Conservation (phyloP, 169 alveolate genomes). For the Eimeria zaria region DNA sequence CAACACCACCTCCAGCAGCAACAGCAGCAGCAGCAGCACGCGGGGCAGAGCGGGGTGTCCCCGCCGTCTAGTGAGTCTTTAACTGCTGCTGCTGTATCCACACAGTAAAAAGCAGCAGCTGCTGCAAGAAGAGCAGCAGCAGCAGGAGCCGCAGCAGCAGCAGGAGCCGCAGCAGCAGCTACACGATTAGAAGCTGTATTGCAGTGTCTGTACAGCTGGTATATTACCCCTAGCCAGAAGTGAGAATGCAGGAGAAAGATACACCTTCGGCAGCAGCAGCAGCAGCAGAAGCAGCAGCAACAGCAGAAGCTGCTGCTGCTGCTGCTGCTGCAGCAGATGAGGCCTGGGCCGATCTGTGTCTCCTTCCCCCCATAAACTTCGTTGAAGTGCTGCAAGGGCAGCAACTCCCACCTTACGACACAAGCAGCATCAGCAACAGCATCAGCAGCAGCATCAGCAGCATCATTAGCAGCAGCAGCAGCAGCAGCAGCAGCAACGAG, state of each 20-base stretch:
- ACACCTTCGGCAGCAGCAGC: background rate
- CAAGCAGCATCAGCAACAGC: background rate
- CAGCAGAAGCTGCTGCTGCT: background rate
- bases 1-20: too few species aligned
- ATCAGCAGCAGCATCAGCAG: too few species aligned
- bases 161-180: background rate
- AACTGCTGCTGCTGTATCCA: background rate
- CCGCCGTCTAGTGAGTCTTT: background rate
- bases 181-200: background rate
- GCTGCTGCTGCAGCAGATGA: background rate
- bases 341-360: background rate
- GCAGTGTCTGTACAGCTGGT: background rate
- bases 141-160: constrained; percentile 9
- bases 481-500: constrained; percentile 21
- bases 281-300: constrained; percentile 1
- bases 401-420: background rate
- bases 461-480: background rate
- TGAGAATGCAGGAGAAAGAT: background rate
- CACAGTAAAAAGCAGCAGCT: background rate
- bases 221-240: too few species aligned
- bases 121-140: background rate
- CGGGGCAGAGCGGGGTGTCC: background rate
- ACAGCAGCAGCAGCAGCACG: background rate
- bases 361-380: constrained; percentile 8
- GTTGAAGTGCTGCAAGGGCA: constrained; percentile 12